Percentiles rank a stretch among this genome's conserved stretches.
These are phyloP conservation scores for Lecanicillium sp. DNA, from an alignment of 2,329 filamentous ascomycete species.

Conservation along the genomic window DNA sequence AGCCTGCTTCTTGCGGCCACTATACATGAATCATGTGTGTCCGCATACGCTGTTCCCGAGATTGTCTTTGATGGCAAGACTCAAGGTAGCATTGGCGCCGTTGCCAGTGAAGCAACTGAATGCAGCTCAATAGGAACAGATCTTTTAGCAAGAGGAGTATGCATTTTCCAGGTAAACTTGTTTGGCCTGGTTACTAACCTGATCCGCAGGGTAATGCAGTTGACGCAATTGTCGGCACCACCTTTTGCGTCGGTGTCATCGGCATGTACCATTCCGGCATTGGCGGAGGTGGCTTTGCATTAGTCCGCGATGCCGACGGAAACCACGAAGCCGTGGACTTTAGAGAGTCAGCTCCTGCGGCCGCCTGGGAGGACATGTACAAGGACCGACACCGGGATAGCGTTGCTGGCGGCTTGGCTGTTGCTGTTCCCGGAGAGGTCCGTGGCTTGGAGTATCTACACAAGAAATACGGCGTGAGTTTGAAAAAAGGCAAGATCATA, in stretches of 20 bases:
- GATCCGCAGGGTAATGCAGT: conserved; percentile 58
- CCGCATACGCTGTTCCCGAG: conserved; percentile 10
- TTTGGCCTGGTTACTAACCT: neutral
- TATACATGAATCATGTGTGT: too few species aligned
- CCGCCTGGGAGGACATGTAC: conserved; percentile 80
- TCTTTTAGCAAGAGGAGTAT: conserved; percentile 44
- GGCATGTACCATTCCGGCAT: conserved; percentile 77
- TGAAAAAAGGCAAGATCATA: neutral
- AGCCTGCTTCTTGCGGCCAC: too few species aligned
- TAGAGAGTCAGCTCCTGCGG: conserved; percentile 76
- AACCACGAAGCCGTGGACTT: conserved; percentile 84
- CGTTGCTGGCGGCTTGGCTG: conserved; percentile 63
- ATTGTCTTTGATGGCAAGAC: conserved; percentile 14
- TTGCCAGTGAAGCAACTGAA: conserved; percentile 60
- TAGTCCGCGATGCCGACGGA: conserved; percentile 66
- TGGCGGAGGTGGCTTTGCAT: conserved; percentile 84
- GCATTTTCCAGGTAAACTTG: conserved; percentile 12
- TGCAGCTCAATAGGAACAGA: conserved; percentile 63
- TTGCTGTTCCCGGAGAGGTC: conserved; percentile 65
- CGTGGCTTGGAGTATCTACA: conserved; percentile 75
- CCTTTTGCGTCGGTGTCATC: conserved; percentile 66
- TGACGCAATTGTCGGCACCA: conserved; percentile 66
- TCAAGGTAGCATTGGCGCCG: conserved; percentile 43
- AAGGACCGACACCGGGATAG: conserved; percentile 58
- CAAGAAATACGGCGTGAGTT: conserved; percentile 52